Evolutionary conservation across 2,329 filamentous ascomycete species (phyloP).

Genomic region (Pseudogymnoascus destructans): DNA sequence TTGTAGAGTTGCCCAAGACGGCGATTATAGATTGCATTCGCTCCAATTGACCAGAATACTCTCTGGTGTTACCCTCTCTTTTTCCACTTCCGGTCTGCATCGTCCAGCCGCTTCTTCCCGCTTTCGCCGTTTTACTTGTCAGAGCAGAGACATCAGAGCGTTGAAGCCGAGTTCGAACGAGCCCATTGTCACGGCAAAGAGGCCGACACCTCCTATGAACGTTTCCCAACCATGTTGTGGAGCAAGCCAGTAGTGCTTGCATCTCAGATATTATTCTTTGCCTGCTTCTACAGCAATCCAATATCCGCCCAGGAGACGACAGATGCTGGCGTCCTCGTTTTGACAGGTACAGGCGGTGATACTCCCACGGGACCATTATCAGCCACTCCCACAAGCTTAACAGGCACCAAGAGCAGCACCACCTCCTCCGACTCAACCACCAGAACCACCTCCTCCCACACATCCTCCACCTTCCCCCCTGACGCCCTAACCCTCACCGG

Average conservation of each 20-base stretch:
- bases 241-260: neutral
- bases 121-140: neutral
- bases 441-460: slow-evolving; percentile 27
- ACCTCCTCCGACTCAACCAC: slow-evolving; percentile 23
- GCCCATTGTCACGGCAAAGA: neutral
- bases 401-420: slow-evolving; percentile 14
- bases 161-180: neutral
- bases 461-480: slow-evolving; percentile 22
- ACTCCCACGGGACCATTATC: neutral
- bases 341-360: neutral
- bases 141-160: neutral
- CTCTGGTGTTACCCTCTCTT: neutral
- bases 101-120: neutral
- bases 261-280: slow-evolving; percentile 2
- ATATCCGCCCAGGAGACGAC: neutral
- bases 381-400: neutral
- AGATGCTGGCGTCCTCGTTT: neutral
- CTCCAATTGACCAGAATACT: neutral
- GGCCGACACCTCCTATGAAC: neutral
- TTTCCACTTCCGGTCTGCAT: neutral
- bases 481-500: slow-evolving; percentile 18
- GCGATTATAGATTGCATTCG: neutral
- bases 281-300: neutral
- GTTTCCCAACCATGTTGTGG: neutral
- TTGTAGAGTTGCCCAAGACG: neutral